A percentile compares a stretch with the other conserved stretches of the same genome.
phyloP scores from a whole-genome alignment of 129 eudicot genomes.

The Smallanthus sonchifolius region DNA sequence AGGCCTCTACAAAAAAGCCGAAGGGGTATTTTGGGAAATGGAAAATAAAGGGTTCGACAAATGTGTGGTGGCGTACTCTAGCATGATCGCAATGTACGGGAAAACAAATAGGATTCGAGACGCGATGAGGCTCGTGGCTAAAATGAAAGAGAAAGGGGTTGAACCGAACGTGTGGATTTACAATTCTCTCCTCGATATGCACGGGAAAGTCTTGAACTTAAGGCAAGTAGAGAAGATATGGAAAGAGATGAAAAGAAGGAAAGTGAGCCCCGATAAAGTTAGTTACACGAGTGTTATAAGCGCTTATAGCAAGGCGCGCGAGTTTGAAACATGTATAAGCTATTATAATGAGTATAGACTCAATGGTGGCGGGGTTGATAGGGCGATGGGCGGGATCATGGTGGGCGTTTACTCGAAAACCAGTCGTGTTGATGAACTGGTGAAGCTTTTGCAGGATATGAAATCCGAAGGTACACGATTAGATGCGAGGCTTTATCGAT shows the following conservation, averaged over 20 bases:
- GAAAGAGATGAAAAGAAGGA: constrained; percentile 94
- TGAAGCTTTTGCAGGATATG: constrained; percentile 81
- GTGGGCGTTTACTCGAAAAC: constrained; percentile 79
- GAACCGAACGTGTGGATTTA: constrained; percentile 92
- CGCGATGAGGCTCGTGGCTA: constrained; percentile 78
- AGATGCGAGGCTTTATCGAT: constrained; percentile 67
- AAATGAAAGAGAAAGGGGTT: constrained; percentile 80
- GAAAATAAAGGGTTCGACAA: constrained; percentile 52
- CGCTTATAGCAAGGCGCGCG: constrained; percentile 66
- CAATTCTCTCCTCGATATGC: constrained; percentile 73
- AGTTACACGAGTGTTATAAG: constrained; percentile 79
- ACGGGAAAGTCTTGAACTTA: constrained; percentile 61
- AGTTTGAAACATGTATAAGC: constrained; percentile 51
- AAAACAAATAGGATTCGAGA: constrained; percentile 61
- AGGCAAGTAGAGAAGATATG: constrained; percentile 77
- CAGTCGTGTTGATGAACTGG: constrained; percentile 59
- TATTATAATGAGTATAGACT: constrained; percentile 56
- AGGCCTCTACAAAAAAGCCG: constrained; percentile 63
- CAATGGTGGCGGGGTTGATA: constrained; percentile 62
- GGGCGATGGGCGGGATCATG: constrained; percentile 92
- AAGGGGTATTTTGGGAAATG: constrained; percentile 66
- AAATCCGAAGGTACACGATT: constrained; percentile 58
- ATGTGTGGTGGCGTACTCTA: constrained; percentile 90
- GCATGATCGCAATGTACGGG: constrained; percentile 84
- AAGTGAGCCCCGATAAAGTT: constrained; percentile 60